Base-by-base conservation (phyloP, 257 asterid genomes). In the Solanum piurae region DNA sequence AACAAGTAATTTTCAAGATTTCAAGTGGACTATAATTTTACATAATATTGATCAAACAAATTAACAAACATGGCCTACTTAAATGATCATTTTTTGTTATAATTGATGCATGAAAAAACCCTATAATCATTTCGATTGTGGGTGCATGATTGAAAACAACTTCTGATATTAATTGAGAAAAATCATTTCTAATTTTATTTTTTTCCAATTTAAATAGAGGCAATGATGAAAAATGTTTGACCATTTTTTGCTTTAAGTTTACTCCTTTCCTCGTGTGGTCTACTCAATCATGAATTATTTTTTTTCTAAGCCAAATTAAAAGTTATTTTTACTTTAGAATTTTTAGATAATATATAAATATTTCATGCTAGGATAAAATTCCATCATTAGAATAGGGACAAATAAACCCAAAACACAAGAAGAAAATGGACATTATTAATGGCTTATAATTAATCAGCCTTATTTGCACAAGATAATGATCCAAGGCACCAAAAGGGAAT, bases 261-360 rank as follows among this genome's bases (percentile, higher is more conserved):
- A 85, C 87, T 75, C 40, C 62, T 85, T 80, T 85, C 87, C 87
- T 71, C 87, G 87, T 71, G 87, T 85, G 87, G 87, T 27, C 75
- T 85, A 66, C 87, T 68, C 44, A 85, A 85, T 85, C 21, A 85
- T 64, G 38, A 66, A 9, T 14, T 38, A 8, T 33, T 31, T 14
- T 27, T 31, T 44, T 49, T 27, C 9, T 14, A 68, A 46, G 40
- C 9, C 9, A 46, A 71, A 71, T 31, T 16, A 71, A 80, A 80
- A 60, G 85, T 18, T 23, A 29, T 44, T 25, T 46, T 49, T 66
- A 80, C 40, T 46, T 27, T 80, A 46, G 66, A 7, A 16, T 71
- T 29, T 44, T 3, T 75, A n/a, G 9, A 73, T 20, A 34, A 20
- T 73, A 36, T 73, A 36, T 76, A 76, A 44, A 42, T 46, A 80